Evolutionary conservation across 192 early-diverging fungal genomes (phyloP).

Genomic region (Podila clonocystis): DNA sequence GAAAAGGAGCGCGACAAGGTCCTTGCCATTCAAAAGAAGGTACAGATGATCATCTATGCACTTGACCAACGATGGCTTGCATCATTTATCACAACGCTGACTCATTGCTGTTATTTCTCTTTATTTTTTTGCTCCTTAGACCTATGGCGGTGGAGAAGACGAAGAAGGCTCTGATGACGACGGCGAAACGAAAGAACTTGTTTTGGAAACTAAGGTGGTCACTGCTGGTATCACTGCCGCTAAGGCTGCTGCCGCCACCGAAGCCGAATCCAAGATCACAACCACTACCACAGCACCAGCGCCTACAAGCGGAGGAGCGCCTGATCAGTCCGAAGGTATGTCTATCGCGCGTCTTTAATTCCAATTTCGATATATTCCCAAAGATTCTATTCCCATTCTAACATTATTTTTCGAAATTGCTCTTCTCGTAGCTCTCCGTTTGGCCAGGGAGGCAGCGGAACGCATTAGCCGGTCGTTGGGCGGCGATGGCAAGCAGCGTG

Average conservation of each 20-base stretch:
- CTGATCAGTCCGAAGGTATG: constrained; percentile 30
- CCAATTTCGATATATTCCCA: neutral
- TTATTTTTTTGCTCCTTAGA: constrained; percentile 37
- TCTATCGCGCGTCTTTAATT: neutral
- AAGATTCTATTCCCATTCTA: neutral
- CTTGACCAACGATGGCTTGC: neutral
- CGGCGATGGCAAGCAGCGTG: constrained; percentile 36
- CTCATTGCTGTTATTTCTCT: neutral
- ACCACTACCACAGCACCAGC: constrained; percentile 4
- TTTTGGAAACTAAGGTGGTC: constrained; percentile 52
- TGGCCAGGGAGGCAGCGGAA: constrained; percentile 50
- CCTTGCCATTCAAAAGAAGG: constrained; percentile 91
- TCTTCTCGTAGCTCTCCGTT: constrained; percentile 15
- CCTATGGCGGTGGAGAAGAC: constrained; percentile 77
- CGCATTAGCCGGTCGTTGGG: constrained; percentile 22
- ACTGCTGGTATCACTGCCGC: constrained; percentile 51
- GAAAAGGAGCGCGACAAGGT: constrained; percentile 92
- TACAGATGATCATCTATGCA: constrained; percentile 4
- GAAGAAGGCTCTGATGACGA: constrained; percentile 78
- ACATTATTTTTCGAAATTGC: neutral
- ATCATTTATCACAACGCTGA: neutral
- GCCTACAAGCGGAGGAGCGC: constrained; percentile 4
- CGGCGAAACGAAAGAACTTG: constrained; percentile 54
- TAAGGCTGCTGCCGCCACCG: constrained; percentile 41
- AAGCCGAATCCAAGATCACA: constrained; percentile 7